A percentile compares a stretch with the other conserved stretches of the same genome.
Conservation (phyloP, 139 green algal species). For the Chlorella sp. region DNA sequence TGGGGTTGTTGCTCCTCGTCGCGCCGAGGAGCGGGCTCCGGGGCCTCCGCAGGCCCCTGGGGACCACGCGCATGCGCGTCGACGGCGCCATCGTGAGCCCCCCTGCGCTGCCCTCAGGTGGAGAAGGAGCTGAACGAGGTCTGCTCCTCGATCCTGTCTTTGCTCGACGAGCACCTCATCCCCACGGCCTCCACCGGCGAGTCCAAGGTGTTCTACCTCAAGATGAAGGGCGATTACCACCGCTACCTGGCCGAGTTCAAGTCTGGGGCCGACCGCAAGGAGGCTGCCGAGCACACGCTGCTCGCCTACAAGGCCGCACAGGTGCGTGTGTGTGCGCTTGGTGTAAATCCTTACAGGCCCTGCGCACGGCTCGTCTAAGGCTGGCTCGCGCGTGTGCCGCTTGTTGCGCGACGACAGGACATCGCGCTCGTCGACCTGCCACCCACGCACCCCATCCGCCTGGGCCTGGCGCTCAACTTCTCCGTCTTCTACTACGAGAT, state of each 20-base stretch:
- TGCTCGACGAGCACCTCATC: slow-evolving; percentile 96
- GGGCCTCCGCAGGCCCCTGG: too few relatives aligned
- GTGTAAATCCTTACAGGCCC: too few relatives aligned
- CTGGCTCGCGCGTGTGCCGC: too few relatives aligned
- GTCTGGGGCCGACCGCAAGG: slow-evolving; percentile 71
- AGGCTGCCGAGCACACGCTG: slow-evolving; percentile 90
- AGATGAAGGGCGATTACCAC: slow-evolving; percentile 95
- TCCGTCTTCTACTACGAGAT: slow-evolving; percentile 99
- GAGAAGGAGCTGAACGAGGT: slow-evolving; percentile 90
- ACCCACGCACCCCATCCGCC: slow-evolving; percentile 94
- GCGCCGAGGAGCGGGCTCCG: too few relatives aligned
- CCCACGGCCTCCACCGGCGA: slow-evolving; percentile 86
- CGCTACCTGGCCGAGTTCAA: slow-evolving; percentile 99
- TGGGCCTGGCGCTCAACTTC: slow-evolving; percentile 97
- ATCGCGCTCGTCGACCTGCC: slow-evolving; percentile 86
- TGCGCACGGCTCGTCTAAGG: too few relatives aligned
- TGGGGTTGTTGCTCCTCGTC: too few relatives aligned
- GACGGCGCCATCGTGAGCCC: too few relatives aligned
- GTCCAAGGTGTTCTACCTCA: slow-evolving; percentile 98
- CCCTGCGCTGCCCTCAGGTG: slow-evolving; percentile 75
- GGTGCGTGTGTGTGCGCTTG: slow-evolving; percentile 30
- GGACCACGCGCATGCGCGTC: too few relatives aligned
- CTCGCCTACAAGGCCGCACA: slow-evolving; percentile 93
- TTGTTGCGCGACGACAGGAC: slow-evolving; percentile 57
- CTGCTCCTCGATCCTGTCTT: slow-evolving; percentile 78